A percentile compares a stretch with the other conserved stretches of the same genome.
phyloP scores from a whole-genome alignment of 371 early-diverging fungal genomes.

The Sporodiniella umbellata region DNA sequence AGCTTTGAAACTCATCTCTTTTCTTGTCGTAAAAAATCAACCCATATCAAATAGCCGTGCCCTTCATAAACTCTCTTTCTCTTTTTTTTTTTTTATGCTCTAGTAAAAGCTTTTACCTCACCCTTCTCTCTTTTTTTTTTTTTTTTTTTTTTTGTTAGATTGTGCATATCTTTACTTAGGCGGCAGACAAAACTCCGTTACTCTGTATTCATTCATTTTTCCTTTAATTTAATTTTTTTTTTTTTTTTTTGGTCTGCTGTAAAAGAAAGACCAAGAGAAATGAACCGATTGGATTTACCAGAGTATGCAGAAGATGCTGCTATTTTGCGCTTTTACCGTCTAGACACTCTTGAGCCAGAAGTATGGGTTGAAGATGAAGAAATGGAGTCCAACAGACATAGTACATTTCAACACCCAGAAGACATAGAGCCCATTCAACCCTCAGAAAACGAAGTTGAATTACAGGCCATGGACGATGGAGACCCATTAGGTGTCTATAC shows the following conservation, averaged over 20 bases:
- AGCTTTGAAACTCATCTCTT: too few relatives aligned
- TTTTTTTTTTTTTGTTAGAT: too few relatives aligned
- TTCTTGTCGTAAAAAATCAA: too few relatives aligned
- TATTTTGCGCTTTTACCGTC: constrained; percentile 38
- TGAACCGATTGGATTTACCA: constrained; percentile 24
- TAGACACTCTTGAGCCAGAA: constrained; percentile 44
- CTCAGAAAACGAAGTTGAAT: constrained; percentile 31
- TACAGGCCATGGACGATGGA: constrained; percentile 35
- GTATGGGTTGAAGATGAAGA: constrained; percentile 42
- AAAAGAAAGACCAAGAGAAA: too few relatives aligned
- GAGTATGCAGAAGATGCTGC: constrained; percentile 56
- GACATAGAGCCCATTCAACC: constrained; percentile 12
- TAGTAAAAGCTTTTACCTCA: too few relatives aligned
- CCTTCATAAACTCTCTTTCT: too few relatives aligned
- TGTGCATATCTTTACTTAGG: too few relatives aligned
- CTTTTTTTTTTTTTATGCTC: too few relatives aligned
- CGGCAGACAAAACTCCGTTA: too few relatives aligned
- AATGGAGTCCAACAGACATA: constrained; percentile 29
- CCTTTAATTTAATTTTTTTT: too few relatives aligned
- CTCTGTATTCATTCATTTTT: too few relatives aligned
- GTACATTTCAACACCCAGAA: constrained; percentile 35
- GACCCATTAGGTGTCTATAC: constrained; percentile 44
- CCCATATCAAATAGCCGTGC: too few relatives aligned
- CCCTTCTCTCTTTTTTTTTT: not conserved
- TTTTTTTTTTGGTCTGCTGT: not conserved